Conservation (phyloP, 176 grass and related monocot species). For the Musa beccarii region DNA sequence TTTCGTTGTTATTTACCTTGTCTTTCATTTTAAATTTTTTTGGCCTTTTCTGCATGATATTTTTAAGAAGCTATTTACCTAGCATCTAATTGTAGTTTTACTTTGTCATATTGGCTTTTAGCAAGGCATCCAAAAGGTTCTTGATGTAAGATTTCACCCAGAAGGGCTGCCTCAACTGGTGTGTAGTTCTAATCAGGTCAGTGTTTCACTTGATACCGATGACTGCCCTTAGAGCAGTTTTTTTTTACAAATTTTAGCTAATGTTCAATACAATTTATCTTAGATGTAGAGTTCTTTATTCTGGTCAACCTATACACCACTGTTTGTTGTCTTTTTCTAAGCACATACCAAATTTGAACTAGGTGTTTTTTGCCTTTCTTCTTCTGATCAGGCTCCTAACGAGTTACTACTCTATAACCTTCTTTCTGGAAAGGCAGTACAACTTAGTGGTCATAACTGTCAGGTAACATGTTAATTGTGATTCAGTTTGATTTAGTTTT, state of each 20-base stretch:
- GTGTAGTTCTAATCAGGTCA: constrained; percentile 87
- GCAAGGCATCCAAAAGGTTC: constrained; percentile 90
- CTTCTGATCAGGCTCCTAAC: constrained; percentile 59
- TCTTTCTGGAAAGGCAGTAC: constrained; percentile 83
- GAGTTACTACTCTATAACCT: constrained; percentile 98
- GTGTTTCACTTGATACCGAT: constrained; percentile 6
- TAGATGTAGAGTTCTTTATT: no score
- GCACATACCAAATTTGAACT: background rate
- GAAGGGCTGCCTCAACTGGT: constrained; percentile 94
- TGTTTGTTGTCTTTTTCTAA: background rate
- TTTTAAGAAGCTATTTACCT: constrained; percentile 15
- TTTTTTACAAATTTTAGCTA: no score
- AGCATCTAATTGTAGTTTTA: background rate
- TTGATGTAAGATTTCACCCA: constrained; percentile 94
- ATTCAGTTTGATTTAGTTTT: background rate
- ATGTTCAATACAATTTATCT: no score
- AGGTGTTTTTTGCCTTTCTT: background rate
- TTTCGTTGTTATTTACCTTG: background rate
- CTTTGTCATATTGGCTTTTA: constrained; percentile 20
- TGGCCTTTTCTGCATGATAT: background rate
- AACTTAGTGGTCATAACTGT: constrained; percentile 87
- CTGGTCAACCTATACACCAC: no score
- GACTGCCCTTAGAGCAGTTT: background rate
- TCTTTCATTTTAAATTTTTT: background rate
- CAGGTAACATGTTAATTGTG: constrained; percentile 32